Evolutionary conservation across 1,284 basidiomycete genomes (phyloP).

Genomic region (Ceratobasidium sp.): DNA sequence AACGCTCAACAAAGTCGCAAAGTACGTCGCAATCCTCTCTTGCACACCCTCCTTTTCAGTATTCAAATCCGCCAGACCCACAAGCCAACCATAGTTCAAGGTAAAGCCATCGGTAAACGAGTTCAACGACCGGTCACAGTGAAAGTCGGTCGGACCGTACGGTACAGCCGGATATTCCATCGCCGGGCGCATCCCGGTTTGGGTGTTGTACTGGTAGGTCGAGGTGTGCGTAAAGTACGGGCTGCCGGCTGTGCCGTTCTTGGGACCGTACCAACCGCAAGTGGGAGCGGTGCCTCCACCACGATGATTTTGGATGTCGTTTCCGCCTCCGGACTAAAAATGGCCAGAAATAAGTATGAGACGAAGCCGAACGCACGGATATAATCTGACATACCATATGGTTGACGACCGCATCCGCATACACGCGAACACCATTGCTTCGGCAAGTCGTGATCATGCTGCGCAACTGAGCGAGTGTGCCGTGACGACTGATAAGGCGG

Average conservation of each 20-base stretch:
- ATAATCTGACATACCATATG: conserved; percentile 21
- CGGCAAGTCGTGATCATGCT: conserved; percentile 45
- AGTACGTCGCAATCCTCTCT: conserved; percentile 41
- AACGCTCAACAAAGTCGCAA: conserved; percentile 34
- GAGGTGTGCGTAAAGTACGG: conserved; percentile 44
- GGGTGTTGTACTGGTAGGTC: conserved; percentile 41
- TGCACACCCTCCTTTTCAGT: conserved; percentile 36
- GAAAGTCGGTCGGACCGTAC: conserved; percentile 41
- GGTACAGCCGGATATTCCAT: conserved; percentile 44
- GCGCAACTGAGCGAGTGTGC: conserved; percentile 39
- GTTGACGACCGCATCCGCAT: conserved; percentile 43
- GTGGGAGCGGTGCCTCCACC: conserved; percentile 26
- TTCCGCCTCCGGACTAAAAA: conserved; percentile 40
- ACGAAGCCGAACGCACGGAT: not conserved
- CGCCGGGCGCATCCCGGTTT: conserved; percentile 42
- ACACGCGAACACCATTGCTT: conserved; percentile 39
- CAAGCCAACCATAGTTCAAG: conserved; percentile 40
- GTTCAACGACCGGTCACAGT: conserved; percentile 36
- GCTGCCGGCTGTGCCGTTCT: conserved; percentile 43
- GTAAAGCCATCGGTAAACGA: conserved; percentile 42
- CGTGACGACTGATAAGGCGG: conserved; percentile 39
- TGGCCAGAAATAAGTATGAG: not conserved
- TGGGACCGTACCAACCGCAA: conserved; percentile 41
- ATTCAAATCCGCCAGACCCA: conserved; percentile 39
- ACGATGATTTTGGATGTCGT: conserved; percentile 43